Conservation (phyloP, 2,329 filamentous ascomycete species). For the Fusarium denticulatum region DNA sequence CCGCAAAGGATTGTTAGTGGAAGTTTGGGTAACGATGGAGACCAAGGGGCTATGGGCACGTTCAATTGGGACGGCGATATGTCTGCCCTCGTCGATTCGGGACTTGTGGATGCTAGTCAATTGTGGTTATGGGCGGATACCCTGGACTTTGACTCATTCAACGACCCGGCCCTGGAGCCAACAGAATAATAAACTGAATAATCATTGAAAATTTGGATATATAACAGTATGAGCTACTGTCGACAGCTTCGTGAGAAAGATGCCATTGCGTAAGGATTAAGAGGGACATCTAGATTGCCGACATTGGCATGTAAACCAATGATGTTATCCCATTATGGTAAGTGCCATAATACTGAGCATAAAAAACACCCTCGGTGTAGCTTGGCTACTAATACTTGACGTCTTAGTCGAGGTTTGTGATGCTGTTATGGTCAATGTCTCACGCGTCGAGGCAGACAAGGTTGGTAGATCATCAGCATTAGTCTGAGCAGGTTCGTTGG, state of each 20-base stretch:
- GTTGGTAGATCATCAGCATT: neutral
- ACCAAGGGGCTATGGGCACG: neutral
- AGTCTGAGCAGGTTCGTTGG: rapidly evolving
- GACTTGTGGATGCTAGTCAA: neutral
- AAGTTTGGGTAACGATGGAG: rapidly evolving
- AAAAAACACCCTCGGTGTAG: rapidly evolving
- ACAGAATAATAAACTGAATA: no score
- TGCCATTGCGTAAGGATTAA: rapidly evolving
- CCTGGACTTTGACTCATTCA: neutral
- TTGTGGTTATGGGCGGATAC: neutral
- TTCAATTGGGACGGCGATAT: neutral
- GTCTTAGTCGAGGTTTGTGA: neutral
- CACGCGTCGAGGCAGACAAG: neutral
- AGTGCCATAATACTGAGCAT: neutral
- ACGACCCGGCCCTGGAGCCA: rapidly evolving
- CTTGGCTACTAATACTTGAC: rapidly evolving
- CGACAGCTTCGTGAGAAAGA: rapidly evolving
- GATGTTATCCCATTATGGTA: rapidly evolving
- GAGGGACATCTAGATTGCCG: rapidly evolving
- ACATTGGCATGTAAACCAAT: rapidly evolving
- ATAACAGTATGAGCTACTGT: neutral
- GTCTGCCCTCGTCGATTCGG: neutral
- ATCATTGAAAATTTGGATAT: no score
- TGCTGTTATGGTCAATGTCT: neutral
- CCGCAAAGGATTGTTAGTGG: rapidly evolving